phyloP scores from a whole-genome alignment of 371 early-diverging fungal genomes.

The Blakeslea trispora region DNA sequence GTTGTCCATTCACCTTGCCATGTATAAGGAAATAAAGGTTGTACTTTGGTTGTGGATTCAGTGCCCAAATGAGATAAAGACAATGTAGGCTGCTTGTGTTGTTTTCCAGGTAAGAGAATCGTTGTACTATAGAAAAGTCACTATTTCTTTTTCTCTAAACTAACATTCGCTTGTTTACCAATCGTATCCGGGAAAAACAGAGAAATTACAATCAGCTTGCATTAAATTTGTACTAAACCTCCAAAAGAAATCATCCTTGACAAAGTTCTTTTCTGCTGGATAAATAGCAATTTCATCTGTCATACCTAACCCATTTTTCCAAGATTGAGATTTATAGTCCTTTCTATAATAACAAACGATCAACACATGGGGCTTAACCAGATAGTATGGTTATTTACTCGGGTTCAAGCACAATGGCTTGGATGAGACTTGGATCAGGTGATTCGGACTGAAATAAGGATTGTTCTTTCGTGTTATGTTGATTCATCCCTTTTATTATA shows the following conservation, averaged over 20 bases:
- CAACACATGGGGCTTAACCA: no score
- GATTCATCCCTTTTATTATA: no score
- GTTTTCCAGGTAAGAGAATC: conserved; percentile 20
- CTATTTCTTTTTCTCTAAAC: not conserved
- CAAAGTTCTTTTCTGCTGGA: conserved; percentile 45
- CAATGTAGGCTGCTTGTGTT: conserved; percentile 21
- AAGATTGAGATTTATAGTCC: conserved; percentile 36
- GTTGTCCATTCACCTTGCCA: conserved; percentile 55
- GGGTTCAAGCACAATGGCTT: conserved; percentile 19
- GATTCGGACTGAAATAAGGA: conserved; percentile 33
- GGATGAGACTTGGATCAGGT: conserved; percentile 33
- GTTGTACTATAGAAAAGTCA: conserved; percentile 20
- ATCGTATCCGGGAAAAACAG: conserved; percentile 62
- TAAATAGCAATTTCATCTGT: conserved; percentile 59
- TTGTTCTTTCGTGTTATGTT: no score
- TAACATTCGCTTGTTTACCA: conserved; percentile 39
- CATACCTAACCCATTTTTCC: conserved; percentile 67
- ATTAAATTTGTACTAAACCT: conserved; percentile 47
- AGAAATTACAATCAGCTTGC: conserved; percentile 51
- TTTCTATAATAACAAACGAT: no score
- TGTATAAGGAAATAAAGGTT: conserved; percentile 57
- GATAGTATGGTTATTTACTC: no score
- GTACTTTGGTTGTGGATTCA: conserved; percentile 39
- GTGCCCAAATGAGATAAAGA: conserved; percentile 52
- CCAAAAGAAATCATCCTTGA: conserved; percentile 59